phyloP scores from a whole-genome alignment of 2,329 filamentous ascomycete genomes.

The Ophiostoma angusticollis region DNA sequence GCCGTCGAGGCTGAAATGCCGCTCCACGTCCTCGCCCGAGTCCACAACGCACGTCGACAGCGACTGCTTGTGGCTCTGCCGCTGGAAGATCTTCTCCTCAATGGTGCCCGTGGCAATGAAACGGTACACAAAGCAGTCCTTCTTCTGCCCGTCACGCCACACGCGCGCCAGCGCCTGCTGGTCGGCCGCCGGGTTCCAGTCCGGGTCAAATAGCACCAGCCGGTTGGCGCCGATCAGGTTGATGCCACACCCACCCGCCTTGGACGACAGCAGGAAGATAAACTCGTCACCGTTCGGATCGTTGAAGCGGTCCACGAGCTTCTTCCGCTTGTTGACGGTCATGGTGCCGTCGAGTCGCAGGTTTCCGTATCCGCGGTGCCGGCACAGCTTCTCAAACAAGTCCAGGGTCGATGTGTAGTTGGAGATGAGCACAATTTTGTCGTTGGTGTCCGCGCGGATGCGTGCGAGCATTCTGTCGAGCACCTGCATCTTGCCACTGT shows the following conservation, averaged over 20 bases:
- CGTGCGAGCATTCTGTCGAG: conserved; percentile 95
- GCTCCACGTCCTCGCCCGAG: conserved; percentile 89
- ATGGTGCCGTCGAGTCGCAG: conserved; percentile 91
- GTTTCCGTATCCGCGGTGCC: conserved; percentile 68
- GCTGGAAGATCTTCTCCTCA: conserved; percentile 98
- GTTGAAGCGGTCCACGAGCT: conserved; percentile 96
- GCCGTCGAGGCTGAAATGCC: conserved; percentile 87
- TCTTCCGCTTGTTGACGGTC: conserved; percentile 94
- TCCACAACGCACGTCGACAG: conserved; percentile 94
- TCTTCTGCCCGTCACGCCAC: conserved; percentile 98
- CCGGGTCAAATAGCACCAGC: conserved; percentile 88
- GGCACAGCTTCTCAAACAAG: conserved; percentile 83
- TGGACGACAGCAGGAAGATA: conserved; percentile 90
- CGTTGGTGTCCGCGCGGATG: conserved; percentile 90
- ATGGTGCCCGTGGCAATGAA: conserved; percentile 98
- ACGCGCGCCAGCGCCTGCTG: conserved; percentile 95
- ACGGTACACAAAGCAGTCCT: conserved; percentile 98
- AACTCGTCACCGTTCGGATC: conserved; percentile 83
- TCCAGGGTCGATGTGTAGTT: conserved; percentile 97
- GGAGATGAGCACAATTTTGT: conserved; percentile 98
- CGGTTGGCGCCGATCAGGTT: conserved; percentile 92
- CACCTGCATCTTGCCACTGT: conserved; percentile 96
- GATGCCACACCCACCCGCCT: conserved; percentile 91
- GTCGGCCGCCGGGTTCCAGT: conserved; percentile 96
- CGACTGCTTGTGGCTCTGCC: conserved; percentile 95